Conservation (phyloP, 2,329 filamentous ascomycete species). For the Zymoseptoria crescenta region DNA sequence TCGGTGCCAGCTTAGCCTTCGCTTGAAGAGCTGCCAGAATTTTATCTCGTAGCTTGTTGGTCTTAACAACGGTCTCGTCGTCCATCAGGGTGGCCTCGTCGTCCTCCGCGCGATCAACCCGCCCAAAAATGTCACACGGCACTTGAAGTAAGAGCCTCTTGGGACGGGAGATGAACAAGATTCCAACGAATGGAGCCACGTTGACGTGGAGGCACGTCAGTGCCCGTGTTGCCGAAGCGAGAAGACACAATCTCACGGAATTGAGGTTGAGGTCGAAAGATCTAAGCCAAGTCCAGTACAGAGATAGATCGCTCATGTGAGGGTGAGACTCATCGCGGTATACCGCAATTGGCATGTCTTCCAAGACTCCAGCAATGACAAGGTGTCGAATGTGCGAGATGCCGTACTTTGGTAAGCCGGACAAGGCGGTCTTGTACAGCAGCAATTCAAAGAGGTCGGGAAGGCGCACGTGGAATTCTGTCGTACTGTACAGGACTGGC, state of each 20-base stretch:
- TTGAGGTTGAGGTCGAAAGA: neutral
- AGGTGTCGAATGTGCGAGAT: neutral
- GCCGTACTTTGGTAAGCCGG: neutral
- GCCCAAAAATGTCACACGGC: neutral
- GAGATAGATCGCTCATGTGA: neutral
- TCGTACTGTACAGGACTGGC: neutral
- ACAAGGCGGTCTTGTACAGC: neutral
- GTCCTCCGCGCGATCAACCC: neutral
- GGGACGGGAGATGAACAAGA: neutral
- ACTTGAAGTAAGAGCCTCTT: neutral
- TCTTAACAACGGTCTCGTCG: neutral
- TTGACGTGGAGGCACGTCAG: neutral
- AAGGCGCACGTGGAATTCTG: neutral
- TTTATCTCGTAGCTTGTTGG: neutral
- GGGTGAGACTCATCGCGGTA: neutral
- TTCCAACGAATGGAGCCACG: neutral
- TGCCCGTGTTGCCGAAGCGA: neutral
- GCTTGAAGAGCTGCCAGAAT: neutral
- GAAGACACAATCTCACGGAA: neutral
- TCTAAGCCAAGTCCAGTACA: neutral
- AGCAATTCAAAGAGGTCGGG: neutral
- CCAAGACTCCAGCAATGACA: neutral
- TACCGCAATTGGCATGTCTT: neutral
- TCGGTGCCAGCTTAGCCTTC: neutral
- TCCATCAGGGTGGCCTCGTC: neutral